Evolutionary conservation across 1,139 yeast genomes (phyloP), one percentile per base, ranked within the genome.

Genomic region (Candida albicans): DNA sequence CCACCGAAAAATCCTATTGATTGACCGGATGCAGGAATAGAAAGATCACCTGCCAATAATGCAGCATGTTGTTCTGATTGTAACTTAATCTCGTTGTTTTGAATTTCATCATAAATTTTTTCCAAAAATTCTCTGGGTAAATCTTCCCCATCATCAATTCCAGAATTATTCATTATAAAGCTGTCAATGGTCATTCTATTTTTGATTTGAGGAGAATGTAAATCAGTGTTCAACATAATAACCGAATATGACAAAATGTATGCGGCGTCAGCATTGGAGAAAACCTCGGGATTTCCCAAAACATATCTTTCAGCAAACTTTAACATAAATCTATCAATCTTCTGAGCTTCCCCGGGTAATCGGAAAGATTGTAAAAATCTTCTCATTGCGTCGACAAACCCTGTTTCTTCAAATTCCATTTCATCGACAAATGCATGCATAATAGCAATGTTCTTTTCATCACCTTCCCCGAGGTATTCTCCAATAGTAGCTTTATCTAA

Each of bases 291-390:
- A 58, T 93, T 95, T 44, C 95, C 96, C 51, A 85, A 82, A 32
- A 84, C 84, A 58, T 85, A 95, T 54, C 96, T 75, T 62, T 90
- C 96, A 2, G 99, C 99, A 70, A 95, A 95, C 58, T 95, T 93
- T 58, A 93, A 78, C 96, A 95, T 89, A 59, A 84, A 89, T 56
- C 99, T 77, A 71, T 95, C 99, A 62, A 95, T 91, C 59, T 93
- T 93, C 65, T 95, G 99, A 2, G 97, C 91, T 67, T 95, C 99
- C 38, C 99, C 99, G 0, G 99, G 99, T 47, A 95, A 75, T 61
- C 99, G 77, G 66, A 95, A 95, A 36, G 83, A 76, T 61, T 95
- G 99, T 48, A 95, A 74, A 57, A 89, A 89, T 9, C 70, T 71
- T 55, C 99, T 79, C 70, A 95, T 72, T 0, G 98, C 95, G 54